Evolutionary conservation across 345 rosid genomes (phyloP), one percentile per base, ranked within the genome.

Genomic region (Sisymbrium irio): DNA sequence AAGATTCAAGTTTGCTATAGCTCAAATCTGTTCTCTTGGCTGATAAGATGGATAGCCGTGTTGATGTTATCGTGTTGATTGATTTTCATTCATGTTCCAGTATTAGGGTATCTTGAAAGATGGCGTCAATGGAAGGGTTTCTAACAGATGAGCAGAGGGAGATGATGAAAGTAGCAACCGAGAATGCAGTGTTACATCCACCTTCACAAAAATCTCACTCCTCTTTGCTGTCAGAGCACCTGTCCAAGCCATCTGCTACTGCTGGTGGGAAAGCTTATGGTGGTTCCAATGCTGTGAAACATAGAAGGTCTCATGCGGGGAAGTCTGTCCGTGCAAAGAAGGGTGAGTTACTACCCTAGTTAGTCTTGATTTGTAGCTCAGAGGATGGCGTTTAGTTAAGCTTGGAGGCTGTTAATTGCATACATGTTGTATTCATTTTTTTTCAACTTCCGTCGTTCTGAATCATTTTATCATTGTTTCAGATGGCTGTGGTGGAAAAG

Each of bases 401-500:
- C 15, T 13, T 69, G 30, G 45, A 58, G 47, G 47, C 19, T 42
- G 15, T 2, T 19, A 6, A n/a, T 59, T 33, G 57, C 35, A 22
- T 33, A 30, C 10, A 32, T 57, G 14, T 7, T 4, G 10, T 56
- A 7, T 36, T 10, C 22, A 18, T 49, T 13, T 46, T 3, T 3
- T 27, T 58, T 46, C 58, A 42, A 14, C 40, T 53, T 55, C 58
- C 58, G 58, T 36, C 22, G 58, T n/a, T 18, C 33, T 55, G 51
- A 58, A 58, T 57, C 7, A 28, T 18, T 17, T 6, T 20, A 32
- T 22, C 50, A 4, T 75, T 68, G 19, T 72, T 67, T 61, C 79
- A 94, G 98, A 94, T 69, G 97, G 98, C 36, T 97, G 78, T 67
- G 97, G 98, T 54, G 98, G 98, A 19, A 94, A 91, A 84, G 98